These are phyloP conservation scores for Blastomyces silverae DNA, from an alignment of 2,329 filamentous ascomycete genomes.

Conservation along the genomic window DNA sequence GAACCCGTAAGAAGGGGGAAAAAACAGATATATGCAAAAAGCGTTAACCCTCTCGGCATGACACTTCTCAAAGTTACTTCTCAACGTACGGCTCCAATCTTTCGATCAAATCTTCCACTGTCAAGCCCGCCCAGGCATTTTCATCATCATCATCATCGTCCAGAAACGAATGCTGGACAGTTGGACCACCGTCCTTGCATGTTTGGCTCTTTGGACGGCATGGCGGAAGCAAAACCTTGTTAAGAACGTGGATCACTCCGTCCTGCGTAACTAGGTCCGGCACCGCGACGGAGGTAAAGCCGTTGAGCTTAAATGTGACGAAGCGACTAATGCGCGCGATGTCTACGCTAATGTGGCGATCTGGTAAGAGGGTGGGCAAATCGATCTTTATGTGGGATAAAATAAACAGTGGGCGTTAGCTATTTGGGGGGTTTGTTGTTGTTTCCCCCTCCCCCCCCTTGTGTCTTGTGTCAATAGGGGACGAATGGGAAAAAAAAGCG, in stretches of 20 bases:
- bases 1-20: background rate
- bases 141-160: background rate
- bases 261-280: slow-evolving; percentile 68
- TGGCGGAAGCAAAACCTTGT: slow-evolving; percentile 68
- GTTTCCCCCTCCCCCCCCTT: too few species aligned
- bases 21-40: background rate
- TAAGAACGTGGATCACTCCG: slow-evolving; percentile 74
- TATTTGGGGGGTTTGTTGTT: background rate
- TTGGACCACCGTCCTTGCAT: slow-evolving; percentile 23
- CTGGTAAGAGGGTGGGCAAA: slow-evolving; percentile 63
- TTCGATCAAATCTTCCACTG: background rate
- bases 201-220: slow-evolving; percentile 43
- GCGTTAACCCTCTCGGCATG: background rate
- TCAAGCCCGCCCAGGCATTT: background rate
- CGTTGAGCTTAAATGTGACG: slow-evolving; percentile 68
- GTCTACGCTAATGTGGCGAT: slow-evolving; percentile 62
- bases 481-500: background rate
- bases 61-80: background rate
- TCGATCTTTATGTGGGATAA: slow-evolving; percentile 42
- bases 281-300: slow-evolving; percentile 57
- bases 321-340: slow-evolving; percentile 61
- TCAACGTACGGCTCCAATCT: slow-evolving; percentile 4
- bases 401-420: too few species aligned
- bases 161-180: slow-evolving; percentile 13
- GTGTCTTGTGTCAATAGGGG: background rate